Base-by-base conservation (phyloP, 129 eudicot species). In the Flaveria trinervia region DNA sequence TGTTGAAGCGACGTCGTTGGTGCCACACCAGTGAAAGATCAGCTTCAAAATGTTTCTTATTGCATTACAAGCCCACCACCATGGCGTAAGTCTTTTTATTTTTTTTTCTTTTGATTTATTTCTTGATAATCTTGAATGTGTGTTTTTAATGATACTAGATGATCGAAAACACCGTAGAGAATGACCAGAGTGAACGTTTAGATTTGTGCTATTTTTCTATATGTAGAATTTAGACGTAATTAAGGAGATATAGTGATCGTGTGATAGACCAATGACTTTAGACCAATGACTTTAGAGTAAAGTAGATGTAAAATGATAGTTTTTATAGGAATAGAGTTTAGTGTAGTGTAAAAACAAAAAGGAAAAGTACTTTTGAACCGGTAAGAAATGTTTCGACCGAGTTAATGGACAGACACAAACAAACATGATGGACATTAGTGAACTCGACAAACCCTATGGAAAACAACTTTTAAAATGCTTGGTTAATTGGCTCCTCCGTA, bases 31-130 rank as follows among this genome's bases (percentile, higher is more conserved):
- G 89, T 88, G 8, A 92, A 82, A 83, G 93, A 87, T 81, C 96
- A 89, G 87, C 93, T 92, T 45, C 96, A 92, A 25, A 87, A 89
- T 81, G 97, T 92, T 48, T 84, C 96, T 44, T 92, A 86, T 77
- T 92, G 97, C 87, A 89, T 92, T 79, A 92, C 96, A 13, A 92
- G 97, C 51, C 97, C 97, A 69, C 97, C 97, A 26, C 93, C 93
- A 45, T 92, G 97, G 97, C 97, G 97, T 92, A 52, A 85, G 84
- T 85, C 67, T 22, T 17, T 61, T n/a, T 20, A 57, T 23, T 23
- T 23, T 23, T 23, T 23, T 23, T 23, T 23, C 1, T 23, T 23
- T 23, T 23, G 1, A 23, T 23, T 67, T 41, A 13, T 52, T 12
- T 12, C 55, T 9, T 28, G 2, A 0, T 23, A 9, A 62, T 26